phyloP scores from a whole-genome alignment of 306 rosid genomes.

The Casuarina equisetifolia region DNA sequence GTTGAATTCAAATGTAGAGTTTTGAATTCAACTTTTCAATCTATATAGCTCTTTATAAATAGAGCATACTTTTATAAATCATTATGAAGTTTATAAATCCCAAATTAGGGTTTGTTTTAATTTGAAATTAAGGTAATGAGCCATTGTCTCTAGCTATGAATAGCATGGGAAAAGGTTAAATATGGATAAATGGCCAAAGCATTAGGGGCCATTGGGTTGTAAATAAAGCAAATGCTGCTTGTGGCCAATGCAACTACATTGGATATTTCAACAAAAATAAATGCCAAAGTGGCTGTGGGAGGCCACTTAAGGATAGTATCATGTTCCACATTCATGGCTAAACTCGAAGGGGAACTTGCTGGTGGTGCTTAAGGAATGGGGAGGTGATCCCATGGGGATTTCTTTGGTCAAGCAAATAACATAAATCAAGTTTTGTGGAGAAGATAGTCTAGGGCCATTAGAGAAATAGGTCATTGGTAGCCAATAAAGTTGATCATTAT shows the following conservation, averaged over 20 bases:
- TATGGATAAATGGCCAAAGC: slow-evolving; percentile 84
- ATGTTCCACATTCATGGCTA: slow-evolving; percentile 88
- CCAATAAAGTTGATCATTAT: no score
- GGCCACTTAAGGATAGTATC: slow-evolving; percentile 94
- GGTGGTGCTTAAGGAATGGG: slow-evolving; percentile 91
- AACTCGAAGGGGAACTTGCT: slow-evolving; percentile 55
- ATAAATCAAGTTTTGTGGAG: not conserved
- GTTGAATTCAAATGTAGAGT: no score
- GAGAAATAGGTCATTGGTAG: not conserved
- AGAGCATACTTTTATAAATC: no score
- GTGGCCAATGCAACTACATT: slow-evolving; percentile 67
- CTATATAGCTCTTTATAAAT: no score
- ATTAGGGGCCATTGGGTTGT: slow-evolving; percentile 93
- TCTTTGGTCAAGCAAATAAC: slow-evolving; percentile 61
- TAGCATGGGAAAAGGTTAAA: slow-evolving; percentile 90
- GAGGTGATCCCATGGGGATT: slow-evolving; percentile 75
- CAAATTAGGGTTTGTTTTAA: no score
- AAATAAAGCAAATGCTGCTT: slow-evolving; percentile 55
- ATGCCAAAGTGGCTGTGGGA: slow-evolving; percentile 60
- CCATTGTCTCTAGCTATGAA: slow-evolving; percentile 90
- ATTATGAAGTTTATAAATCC: no score
- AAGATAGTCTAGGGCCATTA: not conserved
- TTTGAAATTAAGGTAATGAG: slow-evolving; percentile 38
- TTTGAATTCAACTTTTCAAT: no score
- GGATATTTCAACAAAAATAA: slow-evolving; percentile 68